These are phyloP conservation scores for Lasiosphaeria hispida DNA, from an alignment of 495 filamentous ascomycete species.

Conservation along the genomic window DNA sequence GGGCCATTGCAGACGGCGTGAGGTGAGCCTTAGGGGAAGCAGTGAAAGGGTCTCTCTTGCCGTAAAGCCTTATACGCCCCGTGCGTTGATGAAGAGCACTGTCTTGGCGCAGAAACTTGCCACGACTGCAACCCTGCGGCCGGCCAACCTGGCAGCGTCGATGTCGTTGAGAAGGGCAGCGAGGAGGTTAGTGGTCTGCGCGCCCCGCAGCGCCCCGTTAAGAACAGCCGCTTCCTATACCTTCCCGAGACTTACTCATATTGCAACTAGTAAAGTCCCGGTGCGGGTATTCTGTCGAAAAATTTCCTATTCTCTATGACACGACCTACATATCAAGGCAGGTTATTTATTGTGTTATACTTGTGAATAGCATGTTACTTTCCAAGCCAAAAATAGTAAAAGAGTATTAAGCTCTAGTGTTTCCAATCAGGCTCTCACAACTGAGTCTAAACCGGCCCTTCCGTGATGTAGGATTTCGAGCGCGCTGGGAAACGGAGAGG, in stretches of 20 bases:
- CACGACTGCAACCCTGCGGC: background rate
- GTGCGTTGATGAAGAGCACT: no score
- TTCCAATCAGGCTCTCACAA: background rate
- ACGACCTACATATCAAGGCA: background rate
- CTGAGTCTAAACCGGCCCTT: conserved; percentile 3
- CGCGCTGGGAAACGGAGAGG: background rate
- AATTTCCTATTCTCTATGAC: background rate
- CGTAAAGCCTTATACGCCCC: no score
- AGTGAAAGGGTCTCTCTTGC: no score
- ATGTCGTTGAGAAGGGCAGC: no score
- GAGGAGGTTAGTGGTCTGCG: no score
- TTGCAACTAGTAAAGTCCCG: background rate
- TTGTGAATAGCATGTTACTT: conserved; percentile 1
- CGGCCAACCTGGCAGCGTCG: background rate
- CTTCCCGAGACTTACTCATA: background rate
- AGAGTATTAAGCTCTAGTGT: background rate
- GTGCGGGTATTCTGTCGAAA: background rate
- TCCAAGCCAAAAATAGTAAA: background rate
- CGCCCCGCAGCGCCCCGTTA: background rate
- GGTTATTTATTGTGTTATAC: conserved; percentile 2
- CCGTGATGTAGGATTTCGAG: background rate
- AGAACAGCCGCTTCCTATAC: background rate
- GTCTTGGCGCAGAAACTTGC: no score
- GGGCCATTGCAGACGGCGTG: no score
- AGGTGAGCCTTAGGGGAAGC: no score